phyloP scores from a whole-genome alignment of 495 filamentous ascomycete species.

The Hypoxylon cercidicola region DNA sequence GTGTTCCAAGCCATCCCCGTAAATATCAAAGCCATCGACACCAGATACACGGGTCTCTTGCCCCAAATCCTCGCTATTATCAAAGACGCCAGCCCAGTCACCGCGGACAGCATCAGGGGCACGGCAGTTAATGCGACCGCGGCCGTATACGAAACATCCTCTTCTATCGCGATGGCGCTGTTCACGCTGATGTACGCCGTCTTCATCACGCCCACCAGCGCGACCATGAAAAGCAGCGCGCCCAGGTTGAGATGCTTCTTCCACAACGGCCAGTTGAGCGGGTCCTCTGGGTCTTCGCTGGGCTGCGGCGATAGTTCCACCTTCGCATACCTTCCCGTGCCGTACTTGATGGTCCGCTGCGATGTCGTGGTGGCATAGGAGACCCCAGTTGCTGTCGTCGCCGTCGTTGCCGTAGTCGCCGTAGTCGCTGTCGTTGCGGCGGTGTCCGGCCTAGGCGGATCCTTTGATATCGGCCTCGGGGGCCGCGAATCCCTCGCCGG shows the following conservation, averaged over 20 bases:
- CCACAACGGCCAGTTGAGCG: conserved; percentile 63
- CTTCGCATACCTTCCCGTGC: conserved; percentile 52
- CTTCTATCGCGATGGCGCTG: conserved; percentile 51
- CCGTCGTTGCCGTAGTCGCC: conserved; percentile 39
- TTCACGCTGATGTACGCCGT: conserved; percentile 61
- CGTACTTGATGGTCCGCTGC: conserved; percentile 58
- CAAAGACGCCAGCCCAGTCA: conserved; percentile 53
- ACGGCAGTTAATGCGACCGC: conserved; percentile 59
- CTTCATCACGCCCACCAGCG: conserved; percentile 58
- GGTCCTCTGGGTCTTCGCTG: conserved; percentile 60
- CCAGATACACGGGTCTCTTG: conserved; percentile 59
- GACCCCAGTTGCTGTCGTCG: conserved; percentile 25
- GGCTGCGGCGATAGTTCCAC: conserved; percentile 62
- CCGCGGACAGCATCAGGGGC: conserved; percentile 58
- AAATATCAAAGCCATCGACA: conserved; percentile 54
- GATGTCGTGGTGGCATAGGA: conserved; percentile 52
- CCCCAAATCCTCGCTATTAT: conserved; percentile 56
- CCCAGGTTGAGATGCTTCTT: conserved; percentile 59
- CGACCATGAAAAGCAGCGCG: conserved; percentile 54
- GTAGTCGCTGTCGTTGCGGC: conserved; percentile 33
- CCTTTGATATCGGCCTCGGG: conserved; percentile 33
- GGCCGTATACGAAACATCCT: conserved; percentile 55
- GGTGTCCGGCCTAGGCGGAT: conserved; percentile 35
- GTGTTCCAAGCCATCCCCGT: conserved; percentile 60
- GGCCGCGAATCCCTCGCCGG: conserved; percentile 16